These are phyloP conservation scores for Krasilnikovozyma curviuscula DNA, from an alignment of 768 basidiomycete genomes.

Conservation along the genomic window DNA sequence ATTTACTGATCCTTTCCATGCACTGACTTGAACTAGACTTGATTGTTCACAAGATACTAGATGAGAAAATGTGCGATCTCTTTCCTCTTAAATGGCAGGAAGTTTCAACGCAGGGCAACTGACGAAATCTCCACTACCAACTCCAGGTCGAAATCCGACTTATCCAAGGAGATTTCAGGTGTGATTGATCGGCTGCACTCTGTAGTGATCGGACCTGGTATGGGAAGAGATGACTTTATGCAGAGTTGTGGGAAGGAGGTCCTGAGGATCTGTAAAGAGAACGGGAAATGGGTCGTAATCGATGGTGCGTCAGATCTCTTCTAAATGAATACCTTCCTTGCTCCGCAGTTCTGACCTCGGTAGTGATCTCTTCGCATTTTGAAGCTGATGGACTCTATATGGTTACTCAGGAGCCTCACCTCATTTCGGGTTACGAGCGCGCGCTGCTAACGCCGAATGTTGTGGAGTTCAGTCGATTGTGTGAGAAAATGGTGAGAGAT, in stretches of 20 bases:
- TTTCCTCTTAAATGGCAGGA: not conserved
- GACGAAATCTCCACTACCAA: too few relatives aligned
- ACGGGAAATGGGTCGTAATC: constrained; percentile 73
- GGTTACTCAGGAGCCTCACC: constrained; percentile 44
- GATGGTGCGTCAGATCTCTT: constrained; percentile 37
- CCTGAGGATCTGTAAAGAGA: constrained; percentile 47
- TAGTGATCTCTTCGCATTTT: not conserved
- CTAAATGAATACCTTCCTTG: not conserved
- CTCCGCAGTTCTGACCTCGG: not conserved
- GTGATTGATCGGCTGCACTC: constrained; percentile 75
- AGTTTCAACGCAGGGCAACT: constrained; percentile 5
- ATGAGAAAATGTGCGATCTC: constrained; percentile 40
- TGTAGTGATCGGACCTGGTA: constrained; percentile 79
- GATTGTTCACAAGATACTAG: constrained; percentile 89
- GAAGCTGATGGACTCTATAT: constrained; percentile 55
- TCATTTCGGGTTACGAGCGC: constrained; percentile 66
- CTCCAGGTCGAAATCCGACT: too few relatives aligned
- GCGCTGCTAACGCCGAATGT: constrained; percentile 87
- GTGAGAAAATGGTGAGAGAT: constrained; percentile 43
- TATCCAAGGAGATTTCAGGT: constrained; percentile 29
- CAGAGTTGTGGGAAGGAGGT: constrained; percentile 59
- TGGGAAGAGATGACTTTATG: constrained; percentile 83
- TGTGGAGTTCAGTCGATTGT: constrained; percentile 72
- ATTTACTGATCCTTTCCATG: too few relatives aligned
- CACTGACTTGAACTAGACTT: constrained; percentile 35